Conservation (phyloP, 192 early-diverging fungal species). For the Backusella circina region DNA sequence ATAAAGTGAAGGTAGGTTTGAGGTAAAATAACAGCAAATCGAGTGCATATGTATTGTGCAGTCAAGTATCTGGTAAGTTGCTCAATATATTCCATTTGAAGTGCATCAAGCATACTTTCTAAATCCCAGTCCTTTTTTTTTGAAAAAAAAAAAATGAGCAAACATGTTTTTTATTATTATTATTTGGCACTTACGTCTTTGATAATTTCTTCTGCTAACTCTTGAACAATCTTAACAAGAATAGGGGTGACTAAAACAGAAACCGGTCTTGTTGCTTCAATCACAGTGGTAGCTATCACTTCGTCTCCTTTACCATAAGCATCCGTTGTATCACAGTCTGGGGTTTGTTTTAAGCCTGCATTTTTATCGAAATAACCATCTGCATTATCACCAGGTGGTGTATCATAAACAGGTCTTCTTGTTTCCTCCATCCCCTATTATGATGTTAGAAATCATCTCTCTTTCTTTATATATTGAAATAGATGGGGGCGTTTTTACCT, state of each 20-base stretch:
- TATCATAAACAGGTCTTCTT: background rate
- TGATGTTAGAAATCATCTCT: background rate
- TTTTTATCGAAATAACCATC: background rate
- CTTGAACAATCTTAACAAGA: slow-evolving; percentile 62
- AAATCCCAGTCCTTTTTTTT: slow-evolving; percentile 56
- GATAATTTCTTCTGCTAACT: slow-evolving; percentile 54
- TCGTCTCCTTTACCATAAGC: slow-evolving; percentile 25
- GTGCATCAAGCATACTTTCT: slow-evolving; percentile 61
- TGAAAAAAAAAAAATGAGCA: slow-evolving; percentile 14
- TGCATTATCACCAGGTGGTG: background rate
- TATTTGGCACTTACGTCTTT: slow-evolving; percentile 39
- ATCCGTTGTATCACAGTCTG: background rate
- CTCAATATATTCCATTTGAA: slow-evolving; percentile 61
- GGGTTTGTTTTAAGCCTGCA: slow-evolving; percentile 8
- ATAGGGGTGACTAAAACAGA: slow-evolving; percentile 66
- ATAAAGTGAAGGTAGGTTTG: slow-evolving; percentile 60
- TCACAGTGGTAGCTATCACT: slow-evolving; percentile 42
- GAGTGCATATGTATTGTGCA: slow-evolving; percentile 44
- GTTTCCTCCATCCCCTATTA: slow-evolving; percentile 6
- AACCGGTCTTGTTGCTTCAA: slow-evolving; percentile 51
- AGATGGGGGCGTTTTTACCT: slow-evolving; percentile 17
- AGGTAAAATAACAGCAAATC: slow-evolving; percentile 53
- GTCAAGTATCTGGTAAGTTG: slow-evolving; percentile 50
- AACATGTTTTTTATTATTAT: background rate
- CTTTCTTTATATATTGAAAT: background rate